Evolutionary conservation across 495 filamentous ascomycete species (phyloP), one percentile per base, ranked within the genome.

Genomic region (Penicillium crystallinum): DNA sequence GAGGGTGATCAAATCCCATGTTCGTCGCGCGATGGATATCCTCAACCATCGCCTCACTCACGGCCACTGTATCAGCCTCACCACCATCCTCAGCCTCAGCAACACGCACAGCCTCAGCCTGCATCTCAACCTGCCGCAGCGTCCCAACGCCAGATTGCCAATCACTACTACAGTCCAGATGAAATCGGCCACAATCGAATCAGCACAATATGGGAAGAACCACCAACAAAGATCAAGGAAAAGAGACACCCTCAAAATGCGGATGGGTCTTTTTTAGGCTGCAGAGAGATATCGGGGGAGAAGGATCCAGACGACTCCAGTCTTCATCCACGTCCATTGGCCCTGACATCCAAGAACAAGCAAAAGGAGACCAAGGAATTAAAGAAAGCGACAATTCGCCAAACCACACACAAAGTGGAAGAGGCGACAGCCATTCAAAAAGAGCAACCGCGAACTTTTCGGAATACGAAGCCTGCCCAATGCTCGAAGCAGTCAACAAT

Each of bases 221-320:
- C 61, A 2, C 61, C 67, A 11, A 46, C 53, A 7, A 65, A 67
- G 48, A 30, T 51, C 15, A 70, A 61, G 33, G 59, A 61, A 18
- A 64, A 61, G 34, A 22, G 51, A 35, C 36, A 42, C 2, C 57
- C 58, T 8, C 31, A 63, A 6, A 67, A 61, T 25, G 50, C 54
- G 0, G 72, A 75, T 23, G 73, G 72, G 12, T 75, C 70, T 69
- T 76, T 76, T 69, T 72, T 76, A 69, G 72, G 70, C 11, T 75
- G 72, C 66, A 71, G 68, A 61, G 70, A 72, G 41, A 73, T 75
- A 49, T 60, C 67, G 10, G 49, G 56, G 35, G 58, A 62, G 40
- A 71, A 66, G 45, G 74, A 72, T 45, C 70, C 70, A 17, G 72
- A 75, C 66, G 71, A 73, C 27, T 58, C 68, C n/a, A 64, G 52